phyloP scores from a whole-genome alignment of 2,329 filamentous ascomycete genomes.

The Penicillium sp. region DNA sequence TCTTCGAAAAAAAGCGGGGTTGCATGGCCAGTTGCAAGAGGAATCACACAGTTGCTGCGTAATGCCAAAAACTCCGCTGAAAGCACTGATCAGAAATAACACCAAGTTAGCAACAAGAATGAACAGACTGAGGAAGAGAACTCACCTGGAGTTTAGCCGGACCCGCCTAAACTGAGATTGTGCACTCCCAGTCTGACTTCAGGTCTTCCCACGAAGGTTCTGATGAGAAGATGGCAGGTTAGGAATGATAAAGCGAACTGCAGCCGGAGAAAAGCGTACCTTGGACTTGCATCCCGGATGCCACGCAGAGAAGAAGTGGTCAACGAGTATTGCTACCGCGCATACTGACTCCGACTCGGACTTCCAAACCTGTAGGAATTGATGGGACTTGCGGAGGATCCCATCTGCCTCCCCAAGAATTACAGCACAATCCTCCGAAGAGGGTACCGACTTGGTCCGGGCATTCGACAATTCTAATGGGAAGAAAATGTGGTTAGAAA shows the following conservation, averaged over 20 bases:
- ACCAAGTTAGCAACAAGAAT: background rate
- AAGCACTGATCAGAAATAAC: background rate
- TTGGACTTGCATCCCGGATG: background rate
- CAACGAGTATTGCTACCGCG: background rate
- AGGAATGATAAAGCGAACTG: background rate
- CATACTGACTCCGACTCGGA: background rate
- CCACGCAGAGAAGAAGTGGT: background rate
- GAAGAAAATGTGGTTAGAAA: background rate
- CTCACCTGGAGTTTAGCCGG: background rate
- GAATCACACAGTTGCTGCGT: background rate
- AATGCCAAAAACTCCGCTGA: background rate
- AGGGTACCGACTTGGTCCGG: background rate
- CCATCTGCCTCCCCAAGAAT: background rate
- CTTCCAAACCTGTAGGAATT: background rate
- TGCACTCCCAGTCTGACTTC: background rate
- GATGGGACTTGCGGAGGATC: background rate
- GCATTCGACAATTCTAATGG: background rate
- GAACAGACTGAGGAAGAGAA: too few species aligned
- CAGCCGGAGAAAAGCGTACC: background rate
- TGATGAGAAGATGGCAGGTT: background rate
- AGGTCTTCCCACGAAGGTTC: background rate
- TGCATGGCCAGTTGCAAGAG: background rate
- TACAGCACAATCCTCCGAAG: background rate
- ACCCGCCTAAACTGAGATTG: background rate
- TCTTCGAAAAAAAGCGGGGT: background rate